Base-by-base conservation (phyloP, 768 basidiomycete species). In the Lentinula sp. region DNA sequence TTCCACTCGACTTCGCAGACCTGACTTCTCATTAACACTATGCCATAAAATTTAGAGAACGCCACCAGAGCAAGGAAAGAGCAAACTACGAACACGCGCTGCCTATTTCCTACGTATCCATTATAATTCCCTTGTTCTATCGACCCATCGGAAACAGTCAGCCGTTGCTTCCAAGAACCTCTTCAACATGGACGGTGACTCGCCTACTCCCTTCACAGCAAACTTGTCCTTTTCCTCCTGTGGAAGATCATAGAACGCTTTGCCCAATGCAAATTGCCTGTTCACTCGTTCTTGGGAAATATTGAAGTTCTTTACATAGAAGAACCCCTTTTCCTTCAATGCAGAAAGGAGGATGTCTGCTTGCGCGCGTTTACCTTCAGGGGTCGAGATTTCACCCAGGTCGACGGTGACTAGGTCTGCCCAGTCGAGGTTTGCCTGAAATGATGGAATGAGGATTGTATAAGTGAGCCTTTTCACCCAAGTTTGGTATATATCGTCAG, bases 251-350 rank as follows among this genome's bases (percentile, higher is more conserved):
- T 81, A 82, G 67, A 82, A 78, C 50, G 71, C 66, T 49, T 75
- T 73, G 0, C 81, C 81, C 37, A 83, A 65, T 0, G 75, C 71
- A 65, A 81, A 81, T 65, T 83, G 81, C 36, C 76, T 65, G 64
- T 82, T 73, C n/a, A 83, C 80, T 13, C 69, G 68, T 57, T 79
- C 78, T 65, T 81, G 77, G 9, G 75, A 68, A 63, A 83, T 79
- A 63, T 77, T 78, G 66, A 79, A 82, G 67, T 77, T 77, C 71
- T 77, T 79, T 41, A 81, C 78, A 66, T 81, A 81, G 74, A 81
- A 81, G 71, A 80, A 81, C 12, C 79, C 79, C 61, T 81, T 76
- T 64, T 76, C 74, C 35, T 77, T 75, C 33, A 81, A 72, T 12
- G 78, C 80, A 45, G 73, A 67, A 64, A 81, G 73, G 35, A 82